These are phyloP conservation scores for Candida adriatica DNA, from an alignment of 805 yeast species.

Conservation along the genomic window DNA sequence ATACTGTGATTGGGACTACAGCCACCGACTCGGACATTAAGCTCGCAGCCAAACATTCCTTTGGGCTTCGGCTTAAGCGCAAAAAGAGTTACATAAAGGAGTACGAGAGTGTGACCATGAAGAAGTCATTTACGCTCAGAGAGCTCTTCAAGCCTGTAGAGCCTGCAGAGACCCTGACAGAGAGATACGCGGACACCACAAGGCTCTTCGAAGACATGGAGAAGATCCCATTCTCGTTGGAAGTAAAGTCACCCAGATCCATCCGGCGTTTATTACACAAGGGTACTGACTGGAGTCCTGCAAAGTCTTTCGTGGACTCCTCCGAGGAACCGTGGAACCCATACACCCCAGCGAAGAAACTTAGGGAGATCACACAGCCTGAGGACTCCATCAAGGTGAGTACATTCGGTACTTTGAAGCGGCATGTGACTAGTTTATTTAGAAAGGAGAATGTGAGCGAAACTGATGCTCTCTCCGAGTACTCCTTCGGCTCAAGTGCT, in stretches of 20 bases:
- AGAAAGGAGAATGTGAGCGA: background rate
- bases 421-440: background rate
- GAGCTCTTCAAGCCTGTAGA: too few species aligned
- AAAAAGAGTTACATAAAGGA: too few species aligned
- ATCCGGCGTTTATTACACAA: constrained; percentile 8
- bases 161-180: constrained; percentile 25
- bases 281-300: constrained; percentile 16
- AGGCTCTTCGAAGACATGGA: constrained; percentile 22
- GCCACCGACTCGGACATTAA: too few species aligned
- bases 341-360: constrained; percentile 14
- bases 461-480: background rate
- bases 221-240: constrained; percentile 19
- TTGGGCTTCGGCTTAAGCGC: too few species aligned
- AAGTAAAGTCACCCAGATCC: constrained; percentile 7
- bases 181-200: constrained; percentile 16
- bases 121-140: too few species aligned
- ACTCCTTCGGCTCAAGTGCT: background rate
- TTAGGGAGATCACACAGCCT: background rate
- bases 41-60: too few species aligned
- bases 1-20: too few species aligned
- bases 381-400: background rate
- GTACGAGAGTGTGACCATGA: too few species aligned
- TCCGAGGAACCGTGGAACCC: constrained; percentile 16
- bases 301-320: constrained; percentile 1
- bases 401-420: background rate